Base-by-base conservation (phyloP, 2,329 filamentous ascomycete genomes). In the Metarhizium rileyi region DNA sequence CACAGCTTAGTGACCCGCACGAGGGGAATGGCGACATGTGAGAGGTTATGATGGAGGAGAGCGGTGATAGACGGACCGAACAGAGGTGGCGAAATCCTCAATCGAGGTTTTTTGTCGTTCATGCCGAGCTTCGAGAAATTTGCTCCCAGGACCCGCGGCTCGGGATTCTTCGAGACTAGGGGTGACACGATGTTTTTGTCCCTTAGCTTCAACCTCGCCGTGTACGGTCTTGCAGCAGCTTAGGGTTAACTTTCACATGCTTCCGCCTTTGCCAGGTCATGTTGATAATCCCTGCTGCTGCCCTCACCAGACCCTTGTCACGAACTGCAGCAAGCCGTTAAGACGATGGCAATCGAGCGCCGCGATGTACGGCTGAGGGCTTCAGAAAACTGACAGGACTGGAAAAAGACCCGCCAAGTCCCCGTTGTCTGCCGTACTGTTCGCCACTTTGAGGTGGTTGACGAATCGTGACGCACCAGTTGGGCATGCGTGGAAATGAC, bases 161-260 rank as follows among this genome's bases (percentile, higher is more conserved):
- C 35, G 16, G 35, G 18, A 20, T 20, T 38, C 10, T 38, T 38
- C 35, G n/a, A 38, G 10, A n/a, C n/a, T 38, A 38, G 4, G n/a
- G 5, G 4, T 4, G 16, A 20, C 6, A 20, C 9, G 16, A 38
- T 7, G 20, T 38, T 38, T 38, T 38, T n/a, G n/a, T n/a, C n/a
- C 35, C 10, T 6, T 20, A n/a, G 12, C 30, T 12, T 20, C 16
- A 16, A 38, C 35, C 35, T 38, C 35, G 35, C 35, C 18, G 5
- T 38, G 5, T 20, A 7, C 35, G 16, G 20, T 8, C 35, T 35
- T 30, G 45, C 20, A 7, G 7, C n/a, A 41, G 12, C n/a, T n/a
- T n/a, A n/a, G n/a, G n/a, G n/a, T 20, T 4, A 10, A 26, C 45
- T 40, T 46, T 46, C 44, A 46, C 44, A 26, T 46, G 45, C 45